Percentiles rank a stretch among this genome's conserved stretches.
Conservation (phyloP, 2,329 filamentous ascomycete species). For the Rosellinia necatrix region DNA sequence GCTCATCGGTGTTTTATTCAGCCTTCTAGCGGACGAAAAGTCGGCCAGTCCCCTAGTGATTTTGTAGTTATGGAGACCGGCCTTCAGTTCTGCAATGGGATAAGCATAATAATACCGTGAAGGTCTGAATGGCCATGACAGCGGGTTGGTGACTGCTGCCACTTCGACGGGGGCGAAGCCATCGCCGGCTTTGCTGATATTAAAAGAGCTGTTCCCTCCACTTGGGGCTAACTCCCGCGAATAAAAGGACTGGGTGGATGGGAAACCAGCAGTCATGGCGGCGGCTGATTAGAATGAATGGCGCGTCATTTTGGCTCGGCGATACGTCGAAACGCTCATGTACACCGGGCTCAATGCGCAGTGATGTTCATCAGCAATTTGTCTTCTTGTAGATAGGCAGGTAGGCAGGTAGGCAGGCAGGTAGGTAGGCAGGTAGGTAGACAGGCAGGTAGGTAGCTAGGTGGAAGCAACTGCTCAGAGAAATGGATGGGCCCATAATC, state of each 20-base stretch:
- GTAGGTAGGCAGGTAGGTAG: too few relatives aligned
- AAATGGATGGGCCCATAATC: too few relatives aligned
- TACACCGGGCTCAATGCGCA: neutral
- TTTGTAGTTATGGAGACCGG: constrained; percentile 54
- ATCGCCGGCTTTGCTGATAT: constrained; percentile 44
- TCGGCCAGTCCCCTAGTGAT: constrained; percentile 63
- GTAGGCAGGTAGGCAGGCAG: too few relatives aligned
- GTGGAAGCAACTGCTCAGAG: too few relatives aligned
- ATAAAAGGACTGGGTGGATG: constrained; percentile 45
- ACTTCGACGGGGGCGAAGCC: constrained; percentile 58
- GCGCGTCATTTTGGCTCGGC: too few relatives aligned
- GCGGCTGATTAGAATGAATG: neutral
- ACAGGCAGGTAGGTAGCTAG: too few relatives aligned
- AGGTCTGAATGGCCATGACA: constrained; percentile 47
- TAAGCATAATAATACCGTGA: constrained; percentile 52
- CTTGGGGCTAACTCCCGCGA: constrained; percentile 32
- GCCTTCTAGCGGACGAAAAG: constrained; percentile 48
- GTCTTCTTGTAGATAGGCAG: too few relatives aligned
- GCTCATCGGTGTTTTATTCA: constrained; percentile 48
- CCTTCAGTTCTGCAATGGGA: constrained; percentile 51
- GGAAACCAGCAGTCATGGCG: constrained; percentile 33
- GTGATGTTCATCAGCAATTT: too few relatives aligned
- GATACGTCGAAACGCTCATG: too few relatives aligned
- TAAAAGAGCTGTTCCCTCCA: constrained; percentile 17
- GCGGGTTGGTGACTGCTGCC: constrained; percentile 44